A percentile compares a stretch with the other conserved stretches of the same genome.
Evolutionary conservation across 768 basidiomycete species (phyloP).

Genomic region (Gelatoporia subvermispora): DNA sequence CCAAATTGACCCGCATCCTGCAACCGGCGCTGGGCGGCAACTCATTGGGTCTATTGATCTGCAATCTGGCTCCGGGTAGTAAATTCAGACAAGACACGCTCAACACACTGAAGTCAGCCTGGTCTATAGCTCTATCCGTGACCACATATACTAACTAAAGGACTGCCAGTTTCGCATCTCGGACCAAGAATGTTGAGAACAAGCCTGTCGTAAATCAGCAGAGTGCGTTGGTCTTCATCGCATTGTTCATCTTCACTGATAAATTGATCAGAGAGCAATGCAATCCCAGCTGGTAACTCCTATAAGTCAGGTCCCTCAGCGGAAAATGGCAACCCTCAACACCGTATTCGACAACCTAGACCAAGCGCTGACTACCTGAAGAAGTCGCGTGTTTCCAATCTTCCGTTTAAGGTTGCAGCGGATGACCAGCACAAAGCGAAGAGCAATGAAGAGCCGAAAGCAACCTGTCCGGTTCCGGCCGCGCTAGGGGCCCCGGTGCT

Average conservation of each 20-base stretch:
- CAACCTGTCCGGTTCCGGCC: neutral
- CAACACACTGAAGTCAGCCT: constrained; percentile 77
- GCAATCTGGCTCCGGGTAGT: constrained; percentile 78
- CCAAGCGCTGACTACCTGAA: constrained; percentile 11
- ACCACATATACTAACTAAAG: constrained; percentile 1
- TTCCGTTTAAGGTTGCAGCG: no score
- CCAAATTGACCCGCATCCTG: constrained; percentile 82
- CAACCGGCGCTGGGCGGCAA: constrained; percentile 88
- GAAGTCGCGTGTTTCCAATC: no score
- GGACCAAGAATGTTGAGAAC: constrained; percentile 85
- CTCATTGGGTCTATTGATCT: constrained; percentile 76
- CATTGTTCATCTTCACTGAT: no score
- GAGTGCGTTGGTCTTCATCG: constrained; percentile 35
- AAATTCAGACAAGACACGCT: constrained; percentile 85
- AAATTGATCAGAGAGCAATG: no score
- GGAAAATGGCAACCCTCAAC: neutral
- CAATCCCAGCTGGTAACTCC: no score
- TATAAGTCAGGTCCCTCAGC: neutral
- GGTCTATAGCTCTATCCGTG: neutral
- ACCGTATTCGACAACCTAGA: neutral
- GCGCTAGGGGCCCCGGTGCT: constrained; percentile 28
- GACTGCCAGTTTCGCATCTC: constrained; percentile 60
- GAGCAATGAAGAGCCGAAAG: no score
- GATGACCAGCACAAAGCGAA: no score
- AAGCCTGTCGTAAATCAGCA: constrained; percentile 74